Conservation (phyloP, 78 protist genomes). For the Pelomyxa schiedti region DNA sequence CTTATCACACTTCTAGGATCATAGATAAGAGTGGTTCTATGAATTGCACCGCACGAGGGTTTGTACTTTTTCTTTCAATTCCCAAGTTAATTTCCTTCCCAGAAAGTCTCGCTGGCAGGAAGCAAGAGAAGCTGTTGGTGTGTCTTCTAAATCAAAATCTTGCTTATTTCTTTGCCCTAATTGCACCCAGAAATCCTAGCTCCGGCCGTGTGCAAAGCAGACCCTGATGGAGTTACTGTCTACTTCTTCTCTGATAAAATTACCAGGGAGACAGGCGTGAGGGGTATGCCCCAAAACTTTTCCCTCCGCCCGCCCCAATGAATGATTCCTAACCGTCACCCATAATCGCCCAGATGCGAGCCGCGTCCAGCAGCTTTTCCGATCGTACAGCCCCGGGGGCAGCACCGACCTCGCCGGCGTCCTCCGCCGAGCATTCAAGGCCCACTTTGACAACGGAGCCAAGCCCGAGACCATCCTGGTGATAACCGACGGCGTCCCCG, state of each 20-base stretch:
- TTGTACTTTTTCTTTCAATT: slow-evolving; percentile 14
- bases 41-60: slow-evolving; percentile 27
- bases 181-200: too few relatives aligned
- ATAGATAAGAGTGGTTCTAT: slow-evolving; percentile 25
- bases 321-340: too few relatives aligned
- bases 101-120: neutral
- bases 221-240: slow-evolving; percentile 34
- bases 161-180: neutral
- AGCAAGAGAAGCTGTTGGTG: neutral
- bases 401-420: slow-evolving; percentile 46
- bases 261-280: slow-evolving; percentile 8
- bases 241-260: slow-evolving; percentile 20
- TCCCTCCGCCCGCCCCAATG: too few relatives aligned
- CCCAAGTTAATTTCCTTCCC: slow-evolving; percentile 29
- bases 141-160: neutral
- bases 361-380: slow-evolving; percentile 19
- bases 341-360: slow-evolving; percentile 3
- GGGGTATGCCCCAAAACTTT: too few relatives aligned
- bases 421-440: slow-evolving; percentile 26
- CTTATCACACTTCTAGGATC: too few relatives aligned
- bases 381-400: slow-evolving; percentile 28
- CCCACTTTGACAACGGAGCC: slow-evolving; percentile 10
- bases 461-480: slow-evolving; percentile 43
- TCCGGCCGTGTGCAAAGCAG: too few relatives aligned
- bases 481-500: slow-evolving; percentile 54